A percentile compares a stretch with the other conserved stretches of the same genome.
phyloP scores from a whole-genome alignment of 371 early-diverging fungal genomes.

The Mortierella sp. region DNA sequence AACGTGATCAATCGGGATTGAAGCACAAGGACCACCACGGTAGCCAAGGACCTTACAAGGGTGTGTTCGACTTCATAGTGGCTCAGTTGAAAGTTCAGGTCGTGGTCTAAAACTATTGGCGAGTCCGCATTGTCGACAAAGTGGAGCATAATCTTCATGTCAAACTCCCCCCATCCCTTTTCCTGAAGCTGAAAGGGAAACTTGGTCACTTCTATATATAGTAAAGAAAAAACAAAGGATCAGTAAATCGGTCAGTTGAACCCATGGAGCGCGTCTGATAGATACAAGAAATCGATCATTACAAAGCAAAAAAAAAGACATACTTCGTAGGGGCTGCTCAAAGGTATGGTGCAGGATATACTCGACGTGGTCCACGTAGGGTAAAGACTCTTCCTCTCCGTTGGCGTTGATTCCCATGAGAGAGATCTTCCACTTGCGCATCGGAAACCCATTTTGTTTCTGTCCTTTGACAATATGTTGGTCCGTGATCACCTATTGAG shows the following conservation, averaged over 20 bases:
- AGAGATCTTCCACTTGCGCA: slow-evolving; percentile 71
- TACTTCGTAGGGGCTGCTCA: slow-evolving; percentile 73
- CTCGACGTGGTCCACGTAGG: slow-evolving; percentile 76
- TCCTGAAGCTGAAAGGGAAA: slow-evolving; percentile 75
- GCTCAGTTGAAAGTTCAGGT: slow-evolving; percentile 71
- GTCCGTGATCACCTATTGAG: slow-evolving; percentile 43
- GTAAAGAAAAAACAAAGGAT: too few species aligned
- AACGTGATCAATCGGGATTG: too few species aligned
- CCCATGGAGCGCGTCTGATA: too few species aligned
- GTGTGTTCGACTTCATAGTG: slow-evolving; percentile 65
- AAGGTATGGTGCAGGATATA: slow-evolving; percentile 82
- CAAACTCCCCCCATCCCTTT: slow-evolving; percentile 83
- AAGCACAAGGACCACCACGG: not conserved
- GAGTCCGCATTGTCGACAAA: slow-evolving; percentile 63
- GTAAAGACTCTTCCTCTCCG: slow-evolving; percentile 63
- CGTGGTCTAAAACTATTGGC: slow-evolving; percentile 67
- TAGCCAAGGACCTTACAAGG: slow-evolving; percentile 55
- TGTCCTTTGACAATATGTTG: slow-evolving; percentile 56
- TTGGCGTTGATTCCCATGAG: slow-evolving; percentile 63
- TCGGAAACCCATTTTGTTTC: slow-evolving; percentile 62
- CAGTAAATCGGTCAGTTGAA: too few species aligned
- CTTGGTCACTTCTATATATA: slow-evolving; percentile 69
- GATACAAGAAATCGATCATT: too few species aligned
- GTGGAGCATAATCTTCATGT: slow-evolving; percentile 71
- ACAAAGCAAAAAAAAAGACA: slow-evolving; percentile 8